Evolutionary conservation across 2,329 filamentous ascomycete species (phyloP).

Genomic region (Zopfia rhizophila): DNA sequence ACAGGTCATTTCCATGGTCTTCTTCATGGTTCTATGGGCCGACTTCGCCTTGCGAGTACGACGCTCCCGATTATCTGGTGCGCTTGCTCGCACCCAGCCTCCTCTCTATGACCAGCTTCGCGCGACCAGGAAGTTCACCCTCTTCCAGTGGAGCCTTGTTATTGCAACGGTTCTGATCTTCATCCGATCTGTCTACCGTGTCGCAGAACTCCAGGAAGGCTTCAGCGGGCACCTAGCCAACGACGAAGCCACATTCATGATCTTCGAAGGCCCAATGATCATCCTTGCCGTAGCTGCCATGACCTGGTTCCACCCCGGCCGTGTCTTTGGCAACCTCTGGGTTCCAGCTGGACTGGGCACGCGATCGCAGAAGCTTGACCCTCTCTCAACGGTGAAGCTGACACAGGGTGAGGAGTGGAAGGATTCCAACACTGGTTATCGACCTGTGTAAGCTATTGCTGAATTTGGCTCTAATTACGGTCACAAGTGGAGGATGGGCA

Average conservation of each 20-base stretch:
- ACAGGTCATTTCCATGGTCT: constrained; percentile 63
- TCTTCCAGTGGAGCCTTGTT: constrained; percentile 45
- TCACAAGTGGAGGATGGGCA: too few relatives aligned
- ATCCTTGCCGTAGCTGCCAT: constrained; percentile 55
- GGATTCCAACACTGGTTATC: constrained; percentile 22
- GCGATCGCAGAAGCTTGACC: constrained; percentile 23
- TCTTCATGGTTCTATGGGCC: constrained; percentile 56
- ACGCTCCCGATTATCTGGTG: constrained; percentile 27
- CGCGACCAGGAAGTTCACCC: constrained; percentile 20
- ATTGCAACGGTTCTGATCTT: constrained; percentile 57
- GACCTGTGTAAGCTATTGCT: constrained; percentile 14
- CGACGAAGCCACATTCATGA: constrained; percentile 59
- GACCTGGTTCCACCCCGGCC: constrained; percentile 58
- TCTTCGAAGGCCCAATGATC: constrained; percentile 64
- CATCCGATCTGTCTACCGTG: constrained; percentile 58
- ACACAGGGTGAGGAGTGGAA: constrained; percentile 18
- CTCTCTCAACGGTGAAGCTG: constrained; percentile 19
- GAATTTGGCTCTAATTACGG: too few relatives aligned
- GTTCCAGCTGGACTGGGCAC: constrained; percentile 35
- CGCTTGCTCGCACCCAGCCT: constrained; percentile 29
- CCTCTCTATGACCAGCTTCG: constrained; percentile 34
- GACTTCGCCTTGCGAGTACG: constrained; percentile 44
- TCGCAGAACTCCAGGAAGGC: constrained; percentile 58
- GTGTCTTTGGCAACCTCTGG: constrained; percentile 38
- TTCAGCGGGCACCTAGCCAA: constrained; percentile 58